Conservation (phyloP, 768 basidiomycete genomes). For the Tylopilus intermedius region DNA sequence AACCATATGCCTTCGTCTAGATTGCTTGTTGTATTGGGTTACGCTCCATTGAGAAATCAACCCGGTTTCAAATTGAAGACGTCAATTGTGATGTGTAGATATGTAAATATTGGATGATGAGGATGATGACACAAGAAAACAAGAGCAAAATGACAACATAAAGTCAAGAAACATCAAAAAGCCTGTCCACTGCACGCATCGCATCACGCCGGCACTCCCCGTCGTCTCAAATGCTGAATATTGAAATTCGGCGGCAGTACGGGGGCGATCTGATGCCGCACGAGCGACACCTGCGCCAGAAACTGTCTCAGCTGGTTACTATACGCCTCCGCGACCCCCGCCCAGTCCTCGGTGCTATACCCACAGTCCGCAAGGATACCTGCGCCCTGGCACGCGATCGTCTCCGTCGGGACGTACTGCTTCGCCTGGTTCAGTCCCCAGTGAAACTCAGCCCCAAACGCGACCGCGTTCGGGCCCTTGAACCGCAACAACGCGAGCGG, state of each 20-base stretch:
- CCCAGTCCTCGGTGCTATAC: slow-evolving; percentile 24
- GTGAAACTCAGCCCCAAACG: slow-evolving; percentile 27
- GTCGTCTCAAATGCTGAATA: slow-evolving; percentile 28
- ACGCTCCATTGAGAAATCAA: not conserved
- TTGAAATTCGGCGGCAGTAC: slow-evolving; percentile 32
- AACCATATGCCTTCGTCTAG: slow-evolving; percentile 7
- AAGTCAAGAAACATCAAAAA: not conserved
- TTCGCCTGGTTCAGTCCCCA: slow-evolving; percentile 27
- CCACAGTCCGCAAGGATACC: slow-evolving; percentile 26
- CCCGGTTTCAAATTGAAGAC: not conserved
- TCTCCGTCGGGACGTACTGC: slow-evolving; percentile 23
- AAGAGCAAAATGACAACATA: not conserved
- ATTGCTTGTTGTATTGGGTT: slow-evolving; percentile 8
- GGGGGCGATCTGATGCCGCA: slow-evolving; percentile 28
- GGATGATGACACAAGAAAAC: not conserved
- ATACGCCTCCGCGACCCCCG: slow-evolving; percentile 27
- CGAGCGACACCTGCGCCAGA: slow-evolving; percentile 27
- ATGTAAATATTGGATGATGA: not conserved
- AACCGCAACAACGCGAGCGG: slow-evolving; percentile 23
- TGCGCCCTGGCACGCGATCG: slow-evolving; percentile 18
- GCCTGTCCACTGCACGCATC: not conserved
- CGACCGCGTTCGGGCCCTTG: slow-evolving; percentile 28
- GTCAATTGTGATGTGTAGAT: not conserved
- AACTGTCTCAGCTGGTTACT: slow-evolving; percentile 29
- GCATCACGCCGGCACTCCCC: slow-evolving; percentile 21